Percentiles rank a stretch among this genome's conserved stretches.
Evolutionary conservation across 805 yeast species (phyloP).

Genomic region (Barnettozyma botsteinii): DNA sequence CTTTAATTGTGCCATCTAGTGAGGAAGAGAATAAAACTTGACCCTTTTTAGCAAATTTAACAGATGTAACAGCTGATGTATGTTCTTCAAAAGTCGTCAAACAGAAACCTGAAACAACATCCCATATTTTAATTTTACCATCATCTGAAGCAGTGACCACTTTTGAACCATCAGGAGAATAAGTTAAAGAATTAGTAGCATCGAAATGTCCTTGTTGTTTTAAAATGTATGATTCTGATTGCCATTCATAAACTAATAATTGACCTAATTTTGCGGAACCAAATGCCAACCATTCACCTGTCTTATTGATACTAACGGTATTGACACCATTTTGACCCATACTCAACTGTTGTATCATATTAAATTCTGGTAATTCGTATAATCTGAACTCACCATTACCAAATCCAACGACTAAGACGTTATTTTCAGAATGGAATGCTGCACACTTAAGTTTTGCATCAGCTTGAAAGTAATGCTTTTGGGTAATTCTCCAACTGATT

Average conservation of each 20-base stretch:
- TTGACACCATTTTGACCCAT: conserved; percentile 91
- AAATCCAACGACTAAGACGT: conserved; percentile 83
- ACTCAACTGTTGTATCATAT: conserved; percentile 75
- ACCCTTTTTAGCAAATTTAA: conserved; percentile 83
- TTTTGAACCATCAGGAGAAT: conserved; percentile 92
- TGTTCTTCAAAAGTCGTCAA: conserved; percentile 90
- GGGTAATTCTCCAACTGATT: conserved; percentile 76
- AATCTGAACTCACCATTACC: conserved; percentile 84
- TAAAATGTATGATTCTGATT: conserved; percentile 88
- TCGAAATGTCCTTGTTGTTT: conserved; percentile 98
- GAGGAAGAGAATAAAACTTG: conserved; percentile 90
- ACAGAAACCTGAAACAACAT: conserved; percentile 86
- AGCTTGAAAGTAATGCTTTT: conserved; percentile 69
- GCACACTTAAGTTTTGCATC: conserved; percentile 70
- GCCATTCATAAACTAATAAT: conserved; percentile 96
- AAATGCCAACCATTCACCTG: conserved; percentile 97
- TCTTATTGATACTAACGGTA: conserved; percentile 67
- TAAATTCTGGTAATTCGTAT: conserved; percentile 80
- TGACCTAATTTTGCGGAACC: conserved; percentile 93
- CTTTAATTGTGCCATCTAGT: conserved; percentile 93
- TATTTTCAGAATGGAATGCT: conserved; percentile 69
- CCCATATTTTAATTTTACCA: conserved; percentile 97
- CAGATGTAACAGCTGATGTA: conserved; percentile 79
- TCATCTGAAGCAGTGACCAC: conserved; percentile 94
- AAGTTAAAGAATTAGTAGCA: conserved; percentile 72